Evolutionary conservation across 108 stramenopile species (phyloP).

Genomic region (Ochromonas danica): DNA sequence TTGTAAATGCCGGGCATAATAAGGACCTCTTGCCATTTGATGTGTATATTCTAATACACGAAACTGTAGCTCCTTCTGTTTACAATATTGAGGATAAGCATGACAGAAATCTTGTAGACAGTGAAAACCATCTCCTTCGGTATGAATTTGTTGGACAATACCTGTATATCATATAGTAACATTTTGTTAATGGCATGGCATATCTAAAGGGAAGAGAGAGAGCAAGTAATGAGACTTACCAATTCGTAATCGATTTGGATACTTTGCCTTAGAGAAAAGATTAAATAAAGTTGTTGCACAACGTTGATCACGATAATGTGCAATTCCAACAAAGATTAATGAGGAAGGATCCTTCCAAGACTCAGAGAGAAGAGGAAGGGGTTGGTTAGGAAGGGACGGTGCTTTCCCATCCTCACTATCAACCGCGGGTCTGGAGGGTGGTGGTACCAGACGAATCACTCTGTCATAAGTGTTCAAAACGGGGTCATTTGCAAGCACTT

Average conservation of each 20-base stretch:
- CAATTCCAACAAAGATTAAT: slow-evolving; percentile 47
- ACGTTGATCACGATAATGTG: slow-evolving; percentile 49
- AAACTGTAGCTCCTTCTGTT: neutral
- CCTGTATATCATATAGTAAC: neutral
- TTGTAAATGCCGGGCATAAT: slow-evolving; percentile 48
- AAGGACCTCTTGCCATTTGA: slow-evolving; percentile 43
- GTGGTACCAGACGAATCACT: too few species aligned
- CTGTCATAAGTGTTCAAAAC: too few species aligned
- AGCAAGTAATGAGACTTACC: slow-evolving; percentile 1
- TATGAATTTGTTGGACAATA: slow-evolving; percentile 53
- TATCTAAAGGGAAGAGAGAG: neutral
- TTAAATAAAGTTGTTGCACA: slow-evolving; percentile 55
- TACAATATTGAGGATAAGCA: neutral
- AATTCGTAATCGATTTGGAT: slow-evolving; percentile 48
- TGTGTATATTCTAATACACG: slow-evolving; percentile 29
- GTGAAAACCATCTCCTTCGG: slow-evolving; percentile 40
- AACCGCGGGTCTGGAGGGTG: too few species aligned
- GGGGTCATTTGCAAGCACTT: too few species aligned
- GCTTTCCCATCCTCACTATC: too few species aligned
- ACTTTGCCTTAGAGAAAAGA: slow-evolving; percentile 51
- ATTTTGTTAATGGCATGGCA: neutral
- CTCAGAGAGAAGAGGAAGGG: too few species aligned
- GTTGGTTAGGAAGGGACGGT: too few species aligned
- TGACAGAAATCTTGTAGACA: slow-evolving; percentile 46
- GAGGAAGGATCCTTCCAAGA: neutral